Percentiles rank a stretch among this genome's conserved stretches.
Evolutionary conservation across 495 filamentous ascomycete genomes (phyloP).

Genomic region (Copromyces sp.): DNA sequence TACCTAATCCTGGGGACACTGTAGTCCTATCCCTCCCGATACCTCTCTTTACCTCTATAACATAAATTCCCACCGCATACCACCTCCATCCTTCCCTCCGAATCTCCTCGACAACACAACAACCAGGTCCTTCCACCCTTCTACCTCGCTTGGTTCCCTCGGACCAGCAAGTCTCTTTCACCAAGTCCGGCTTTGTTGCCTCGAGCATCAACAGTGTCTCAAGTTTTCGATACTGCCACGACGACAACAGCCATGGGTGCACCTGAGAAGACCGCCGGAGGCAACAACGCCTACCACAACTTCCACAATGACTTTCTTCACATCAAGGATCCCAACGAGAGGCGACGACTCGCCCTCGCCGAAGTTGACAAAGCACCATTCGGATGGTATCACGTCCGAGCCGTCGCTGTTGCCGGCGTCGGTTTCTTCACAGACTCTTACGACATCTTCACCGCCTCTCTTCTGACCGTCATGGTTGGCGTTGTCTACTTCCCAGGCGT

Average conservation of each 20-base stretch:
- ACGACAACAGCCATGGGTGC: slow-evolving; percentile 6
- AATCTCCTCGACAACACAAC: neutral
- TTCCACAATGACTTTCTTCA: slow-evolving; percentile 54
- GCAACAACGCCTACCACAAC: slow-evolving; percentile 60
- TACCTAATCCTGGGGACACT: neutral
- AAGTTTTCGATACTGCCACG: neutral
- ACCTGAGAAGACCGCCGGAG: slow-evolving; percentile 42
- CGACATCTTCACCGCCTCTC: slow-evolving; percentile 65
- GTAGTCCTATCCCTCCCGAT: neutral
- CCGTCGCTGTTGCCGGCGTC: slow-evolving; percentile 61
- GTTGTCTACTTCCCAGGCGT: slow-evolving; percentile 54
- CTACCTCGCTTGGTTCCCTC: neutral
- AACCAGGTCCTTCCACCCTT: neutral
- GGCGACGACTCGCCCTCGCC: slow-evolving; percentile 58
- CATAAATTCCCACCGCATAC: neutral
- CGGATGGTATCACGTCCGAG: slow-evolving; percentile 65
- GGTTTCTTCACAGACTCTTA: slow-evolving; percentile 75
- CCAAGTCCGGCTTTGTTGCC: neutral
- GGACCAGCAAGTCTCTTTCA: slow-evolving; percentile 1
- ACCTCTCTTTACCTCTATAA: neutral
- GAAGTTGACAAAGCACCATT: slow-evolving; percentile 69
- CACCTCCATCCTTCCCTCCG: neutral
- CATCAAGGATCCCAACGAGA: slow-evolving; percentile 59
- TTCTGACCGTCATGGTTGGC: slow-evolving; percentile 58
- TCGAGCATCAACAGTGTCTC: neutral